Conservation (phyloP, 768 basidiomycete genomes). For the Mycena amicta region DNA sequence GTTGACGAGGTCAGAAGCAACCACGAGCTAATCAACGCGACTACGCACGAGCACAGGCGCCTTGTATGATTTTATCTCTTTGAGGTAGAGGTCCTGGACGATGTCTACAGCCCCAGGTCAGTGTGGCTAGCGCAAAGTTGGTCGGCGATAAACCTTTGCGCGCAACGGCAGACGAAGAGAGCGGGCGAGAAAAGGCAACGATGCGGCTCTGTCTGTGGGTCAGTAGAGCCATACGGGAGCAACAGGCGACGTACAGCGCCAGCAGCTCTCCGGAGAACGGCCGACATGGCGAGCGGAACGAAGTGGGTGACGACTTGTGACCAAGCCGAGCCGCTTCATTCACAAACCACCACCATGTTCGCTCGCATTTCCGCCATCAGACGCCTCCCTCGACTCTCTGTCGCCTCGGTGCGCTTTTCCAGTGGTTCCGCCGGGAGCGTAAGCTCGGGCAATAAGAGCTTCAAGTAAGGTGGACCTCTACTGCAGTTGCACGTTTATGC, state of each 20-base stretch:
- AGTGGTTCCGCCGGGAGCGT: constrained; percentile 11
- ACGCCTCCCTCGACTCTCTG: constrained; percentile 14
- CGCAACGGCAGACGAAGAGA: constrained; percentile 19
- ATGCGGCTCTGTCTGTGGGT: constrained; percentile 7
- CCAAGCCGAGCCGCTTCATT: not conserved
- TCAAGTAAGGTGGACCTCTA: no score
- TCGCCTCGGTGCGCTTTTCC: constrained; percentile 10
- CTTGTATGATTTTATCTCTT: constrained; percentile 25
- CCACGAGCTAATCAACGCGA: not conserved
- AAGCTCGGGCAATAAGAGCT: constrained; percentile 15
- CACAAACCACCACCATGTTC: constrained; percentile 12
- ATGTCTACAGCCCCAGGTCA: constrained; percentile 9
- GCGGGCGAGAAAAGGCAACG: constrained; percentile 12
- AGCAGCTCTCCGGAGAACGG: constrained; percentile 22
- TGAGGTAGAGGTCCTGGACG: constrained; percentile 24
- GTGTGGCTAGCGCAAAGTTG: not conserved
- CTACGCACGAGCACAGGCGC: constrained; percentile 7
- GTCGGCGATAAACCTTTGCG: constrained; percentile 17
- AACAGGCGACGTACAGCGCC: constrained; percentile 14
- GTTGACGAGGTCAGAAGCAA: not conserved
- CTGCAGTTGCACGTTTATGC: no score
- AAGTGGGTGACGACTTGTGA: not conserved
- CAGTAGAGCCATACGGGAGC: not conserved
- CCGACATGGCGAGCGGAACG: constrained; percentile 15
- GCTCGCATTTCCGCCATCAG: constrained; percentile 10